Base-by-base conservation (phyloP, 2,329 filamentous ascomycete species). In the Stagonosporopsis chrysanthemi region DNA sequence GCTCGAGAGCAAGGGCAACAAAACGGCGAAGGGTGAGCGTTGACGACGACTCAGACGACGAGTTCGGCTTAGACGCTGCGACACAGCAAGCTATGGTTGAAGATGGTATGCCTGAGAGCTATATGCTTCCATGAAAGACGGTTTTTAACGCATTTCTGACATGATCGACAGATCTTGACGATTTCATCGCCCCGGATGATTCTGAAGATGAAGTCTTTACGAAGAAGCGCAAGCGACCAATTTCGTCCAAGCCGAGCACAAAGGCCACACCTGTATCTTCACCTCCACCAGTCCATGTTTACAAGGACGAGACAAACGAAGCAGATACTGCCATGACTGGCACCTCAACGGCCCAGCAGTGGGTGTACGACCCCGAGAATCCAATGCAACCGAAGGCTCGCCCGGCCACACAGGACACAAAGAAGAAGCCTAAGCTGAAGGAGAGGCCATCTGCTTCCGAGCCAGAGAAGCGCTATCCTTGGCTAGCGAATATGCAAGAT, bases 141-240 rank as follows among this genome's bases (percentile, higher is more conserved):
- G 15, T 2, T 9, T 9, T 15, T 6, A 12, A 17, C 33, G 19
- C 6, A 29, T 3, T 23, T 19, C 52, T 56, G 12, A 48, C 22
- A 17, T n/a, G 2, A 2, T 11, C 6, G 0, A 35, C 83, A 78
- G 91, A 95, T 51, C 86, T 96, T 80, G 91, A 89, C 60, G 90
- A 97, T 73, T 98, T 98, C 69, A 82, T 98, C 23, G 92, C 90
- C 4, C 87, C 90, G 0, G 93, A 97, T 68, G 91, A 96, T 39
- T 94, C 91, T 0, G 90, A 87, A 17, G 84, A 86, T 71, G 82
- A 60, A 63, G 80, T 67, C 73, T 75, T 82, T 23, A 81, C 89
- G 0, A 90, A 86, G 72, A 97, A 96, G 78, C 80, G 89, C 54
- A 84, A 84, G 68, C 83, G 89, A n/a, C 86, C 69, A 59, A 81